phyloP scores from a whole-genome alignment of 2,329 filamentous ascomycete species.

The Mycogone perniciosa region DNA sequence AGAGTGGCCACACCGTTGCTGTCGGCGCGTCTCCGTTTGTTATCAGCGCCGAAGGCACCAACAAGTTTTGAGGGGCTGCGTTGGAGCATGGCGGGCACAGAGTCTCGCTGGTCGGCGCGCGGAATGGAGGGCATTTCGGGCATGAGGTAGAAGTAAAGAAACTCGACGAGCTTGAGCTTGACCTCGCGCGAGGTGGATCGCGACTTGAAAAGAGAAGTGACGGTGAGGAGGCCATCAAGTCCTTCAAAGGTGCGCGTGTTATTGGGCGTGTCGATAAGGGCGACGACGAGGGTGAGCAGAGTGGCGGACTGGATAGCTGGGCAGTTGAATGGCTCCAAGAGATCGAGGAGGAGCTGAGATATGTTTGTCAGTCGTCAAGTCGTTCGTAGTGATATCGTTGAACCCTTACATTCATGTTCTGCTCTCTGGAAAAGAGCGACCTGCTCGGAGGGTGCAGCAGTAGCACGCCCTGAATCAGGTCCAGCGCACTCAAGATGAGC shows the following conservation, averaged over 20 bases:
- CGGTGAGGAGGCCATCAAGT: constrained; percentile 83
- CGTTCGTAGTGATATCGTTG: neutral
- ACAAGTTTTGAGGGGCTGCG: constrained; percentile 63
- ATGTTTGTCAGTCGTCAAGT: constrained; percentile 3
- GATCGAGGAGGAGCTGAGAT: constrained; percentile 77
- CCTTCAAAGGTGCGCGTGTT: constrained; percentile 91
- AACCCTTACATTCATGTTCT: constrained; percentile 78
- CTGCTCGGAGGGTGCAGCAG: constrained; percentile 88
- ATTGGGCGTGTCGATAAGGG: constrained; percentile 74
- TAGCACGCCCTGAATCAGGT: constrained; percentile 81
- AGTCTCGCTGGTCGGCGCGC: constrained; percentile 38
- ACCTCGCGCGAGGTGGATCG: constrained; percentile 79
- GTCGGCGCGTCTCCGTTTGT: constrained; percentile 28
- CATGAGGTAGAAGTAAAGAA: constrained; percentile 98
- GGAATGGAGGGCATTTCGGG: constrained; percentile 66
- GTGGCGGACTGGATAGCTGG: constrained; percentile 87
- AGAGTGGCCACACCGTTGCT: constrained; percentile 42
- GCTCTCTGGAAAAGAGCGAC: constrained; percentile 77
- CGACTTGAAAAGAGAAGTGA: constrained; percentile 89
- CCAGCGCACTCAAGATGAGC: constrained; percentile 79
- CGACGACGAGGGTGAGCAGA: constrained; percentile 82
- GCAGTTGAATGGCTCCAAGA: constrained; percentile 87
- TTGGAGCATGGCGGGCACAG: constrained; percentile 50
- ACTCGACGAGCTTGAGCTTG: constrained; percentile 93
- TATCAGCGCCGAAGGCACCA: constrained; percentile 43